Conservation (phyloP, 129 eudicot genomes). For the Escallonia herrerae region DNA sequence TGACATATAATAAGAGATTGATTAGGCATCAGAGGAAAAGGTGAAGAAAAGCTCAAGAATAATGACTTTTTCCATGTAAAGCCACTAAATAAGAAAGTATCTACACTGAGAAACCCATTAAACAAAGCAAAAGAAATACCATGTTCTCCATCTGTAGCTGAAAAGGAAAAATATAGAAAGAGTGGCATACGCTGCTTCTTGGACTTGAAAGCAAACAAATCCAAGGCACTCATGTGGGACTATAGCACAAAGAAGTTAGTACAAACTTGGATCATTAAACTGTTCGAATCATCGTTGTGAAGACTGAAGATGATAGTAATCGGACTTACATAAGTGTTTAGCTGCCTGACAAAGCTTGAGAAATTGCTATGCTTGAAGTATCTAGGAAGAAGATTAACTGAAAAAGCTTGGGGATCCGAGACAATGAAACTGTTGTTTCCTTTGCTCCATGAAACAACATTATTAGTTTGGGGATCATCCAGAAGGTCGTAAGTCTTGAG, state of each 20-base stretch:
- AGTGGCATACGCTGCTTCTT: too few relatives aligned
- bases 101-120: too few relatives aligned
- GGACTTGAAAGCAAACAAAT: not conserved
- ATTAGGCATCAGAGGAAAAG: too few relatives aligned
- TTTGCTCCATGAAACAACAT: conserved; percentile 65
- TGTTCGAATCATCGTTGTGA: not conserved
- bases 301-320: not conserved
- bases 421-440: conserved; percentile 76
- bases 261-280: not conserved
- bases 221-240: not conserved
- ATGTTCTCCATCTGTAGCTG: not conserved
- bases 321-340: conserved; percentile 80
- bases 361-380: conserved; percentile 89
- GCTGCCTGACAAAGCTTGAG: conserved; percentile 92
- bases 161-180: not conserved
- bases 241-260: not conserved
- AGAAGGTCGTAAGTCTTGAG: conserved; percentile 77
- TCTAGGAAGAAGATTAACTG: conserved; percentile 61
- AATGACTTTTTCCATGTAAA: not conserved
- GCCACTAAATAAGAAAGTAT: not conserved
- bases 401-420: conserved; percentile 78
- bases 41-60: not conserved
- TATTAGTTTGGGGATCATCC: conserved; percentile 50
- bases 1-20: not conserved
- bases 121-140: not conserved